Percentiles rank a stretch among this genome's conserved stretches.
phyloP scores from a whole-genome alignment of 176 grass and related monocot species.

The Dactylis glomerata region DNA sequence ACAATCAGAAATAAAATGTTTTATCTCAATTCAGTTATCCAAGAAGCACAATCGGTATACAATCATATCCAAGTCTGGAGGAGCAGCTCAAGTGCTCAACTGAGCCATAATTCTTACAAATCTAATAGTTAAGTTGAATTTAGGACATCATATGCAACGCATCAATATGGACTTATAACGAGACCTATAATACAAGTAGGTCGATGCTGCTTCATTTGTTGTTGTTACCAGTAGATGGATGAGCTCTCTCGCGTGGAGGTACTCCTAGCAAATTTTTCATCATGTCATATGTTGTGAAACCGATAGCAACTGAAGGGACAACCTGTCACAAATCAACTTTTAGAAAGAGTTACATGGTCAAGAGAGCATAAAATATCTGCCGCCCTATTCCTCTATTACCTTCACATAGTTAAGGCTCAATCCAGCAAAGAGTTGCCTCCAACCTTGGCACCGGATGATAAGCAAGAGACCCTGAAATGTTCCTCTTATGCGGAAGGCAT shows the following conservation, averaged over 20 bases:
- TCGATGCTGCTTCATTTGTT: slow-evolving; percentile 15
- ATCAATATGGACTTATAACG: neutral
- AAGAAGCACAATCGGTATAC: neutral
- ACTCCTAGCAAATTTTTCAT: slow-evolving; percentile 82
- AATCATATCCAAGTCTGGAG: neutral
- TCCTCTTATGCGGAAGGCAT: slow-evolving; percentile 55
- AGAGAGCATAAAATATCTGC: neutral
- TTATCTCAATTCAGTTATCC: neutral
- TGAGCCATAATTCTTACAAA: neutral
- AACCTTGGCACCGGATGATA: slow-evolving; percentile 67
- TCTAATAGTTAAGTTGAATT: neutral
- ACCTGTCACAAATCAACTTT: slow-evolving; percentile 51
- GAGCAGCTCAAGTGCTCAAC: neutral
- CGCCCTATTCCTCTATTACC: slow-evolving; percentile 43
- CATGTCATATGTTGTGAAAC: slow-evolving; percentile 94
- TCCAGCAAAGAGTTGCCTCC: slow-evolving; percentile 90
- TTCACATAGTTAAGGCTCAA: slow-evolving; percentile 98
- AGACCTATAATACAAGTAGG: neutral
- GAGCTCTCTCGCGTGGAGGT: slow-evolving; percentile 57
- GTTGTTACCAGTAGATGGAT: slow-evolving; percentile 19
- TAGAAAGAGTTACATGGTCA: neutral
- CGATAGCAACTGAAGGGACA: slow-evolving; percentile 91
- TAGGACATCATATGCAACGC: neutral
- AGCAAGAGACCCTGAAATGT: slow-evolving; percentile 67
- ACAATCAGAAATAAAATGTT: neutral